Conservation (phyloP, 2,329 filamentous ascomycete genomes). For the Clarireedia paspali region DNA sequence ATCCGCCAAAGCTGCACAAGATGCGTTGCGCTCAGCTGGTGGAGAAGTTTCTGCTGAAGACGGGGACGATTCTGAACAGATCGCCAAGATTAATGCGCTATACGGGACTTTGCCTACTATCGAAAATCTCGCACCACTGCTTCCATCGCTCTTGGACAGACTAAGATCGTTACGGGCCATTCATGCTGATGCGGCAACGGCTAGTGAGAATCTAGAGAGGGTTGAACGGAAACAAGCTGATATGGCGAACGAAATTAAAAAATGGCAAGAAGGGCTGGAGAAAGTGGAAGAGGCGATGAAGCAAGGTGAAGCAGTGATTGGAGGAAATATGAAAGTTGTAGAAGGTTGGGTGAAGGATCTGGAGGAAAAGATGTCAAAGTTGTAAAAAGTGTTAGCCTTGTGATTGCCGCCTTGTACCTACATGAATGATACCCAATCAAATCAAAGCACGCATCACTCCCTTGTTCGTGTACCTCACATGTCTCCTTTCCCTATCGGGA, state of each 20-base stretch:
- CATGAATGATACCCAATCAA: slow-evolving; percentile 10
- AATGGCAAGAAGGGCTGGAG: slow-evolving; percentile 75
- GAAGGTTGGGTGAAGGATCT: slow-evolving; percentile 84
- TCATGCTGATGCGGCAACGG: slow-evolving; percentile 79
- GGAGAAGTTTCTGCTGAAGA: slow-evolving; percentile 36
- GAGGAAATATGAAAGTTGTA: slow-evolving; percentile 75
- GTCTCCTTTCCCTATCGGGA: background rate
- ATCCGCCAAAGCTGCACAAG: slow-evolving; percentile 54
- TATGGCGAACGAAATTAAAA: slow-evolving; percentile 74
- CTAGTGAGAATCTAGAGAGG: slow-evolving; percentile 66
- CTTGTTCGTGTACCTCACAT: background rate
- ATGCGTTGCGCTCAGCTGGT: slow-evolving; percentile 41
- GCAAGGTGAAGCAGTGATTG: slow-evolving; percentile 62
- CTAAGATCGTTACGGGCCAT: slow-evolving; percentile 76
- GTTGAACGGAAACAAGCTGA: slow-evolving; percentile 75
- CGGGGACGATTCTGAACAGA: slow-evolving; percentile 57
- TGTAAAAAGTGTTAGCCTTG: slow-evolving; percentile 13
- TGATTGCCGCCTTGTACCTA: background rate
- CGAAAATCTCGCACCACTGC: slow-evolving; percentile 73
- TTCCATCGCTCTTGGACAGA: slow-evolving; percentile 79
- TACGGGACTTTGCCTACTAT: slow-evolving; percentile 86
- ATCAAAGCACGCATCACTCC: background rate
- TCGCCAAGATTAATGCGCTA: slow-evolving; percentile 81
- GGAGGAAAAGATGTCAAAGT: slow-evolving; percentile 64
- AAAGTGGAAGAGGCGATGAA: slow-evolving; percentile 70